Evolutionary conservation across 2,329 filamentous ascomycete genomes (phyloP).

Genomic region (Talaromyces sp.): DNA sequence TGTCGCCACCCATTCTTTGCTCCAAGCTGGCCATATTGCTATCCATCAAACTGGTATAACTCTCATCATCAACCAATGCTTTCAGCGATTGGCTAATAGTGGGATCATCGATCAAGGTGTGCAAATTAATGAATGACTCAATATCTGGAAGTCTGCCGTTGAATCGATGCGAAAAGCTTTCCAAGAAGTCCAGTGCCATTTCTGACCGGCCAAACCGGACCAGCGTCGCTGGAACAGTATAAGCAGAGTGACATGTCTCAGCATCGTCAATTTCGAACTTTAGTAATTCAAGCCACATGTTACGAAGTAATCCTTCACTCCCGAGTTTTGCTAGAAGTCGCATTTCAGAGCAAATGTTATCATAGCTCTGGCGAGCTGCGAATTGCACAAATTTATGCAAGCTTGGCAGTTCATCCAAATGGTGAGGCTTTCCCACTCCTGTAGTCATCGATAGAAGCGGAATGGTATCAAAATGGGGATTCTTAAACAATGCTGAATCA

Average conservation of each 20-base stretch:
- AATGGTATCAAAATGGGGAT: constrained; percentile 20
- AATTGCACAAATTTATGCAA: constrained; percentile 26
- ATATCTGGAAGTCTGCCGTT: constrained; percentile 29
- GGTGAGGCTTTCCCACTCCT: constrained; percentile 14
- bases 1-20: constrained; percentile 31
- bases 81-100: constrained; percentile 24
- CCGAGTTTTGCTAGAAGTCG: constrained; percentile 30
- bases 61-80: constrained; percentile 25
- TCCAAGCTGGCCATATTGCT: constrained; percentile 33
- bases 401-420: not conserved
- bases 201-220: constrained; percentile 24
- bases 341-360: constrained; percentile 21
- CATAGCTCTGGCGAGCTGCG: constrained; percentile 1
- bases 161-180: constrained; percentile 26
- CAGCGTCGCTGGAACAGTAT: constrained; percentile 29
- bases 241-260: constrained; percentile 18
- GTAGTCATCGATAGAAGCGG: constrained; percentile 27
- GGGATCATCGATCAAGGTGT: constrained; percentile 24
- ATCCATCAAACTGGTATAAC: constrained; percentile 30
- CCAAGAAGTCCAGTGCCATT: constrained; percentile 28
- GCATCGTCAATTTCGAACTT: constrained; percentile 4
- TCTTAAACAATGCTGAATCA: constrained; percentile 23
- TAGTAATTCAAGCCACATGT: constrained; percentile 25
- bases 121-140: constrained; percentile 22
- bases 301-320: constrained; percentile 22